Evolutionary conservation across 305 asterid species (phyloP).

Genomic region (Ilex paraguariensis): DNA sequence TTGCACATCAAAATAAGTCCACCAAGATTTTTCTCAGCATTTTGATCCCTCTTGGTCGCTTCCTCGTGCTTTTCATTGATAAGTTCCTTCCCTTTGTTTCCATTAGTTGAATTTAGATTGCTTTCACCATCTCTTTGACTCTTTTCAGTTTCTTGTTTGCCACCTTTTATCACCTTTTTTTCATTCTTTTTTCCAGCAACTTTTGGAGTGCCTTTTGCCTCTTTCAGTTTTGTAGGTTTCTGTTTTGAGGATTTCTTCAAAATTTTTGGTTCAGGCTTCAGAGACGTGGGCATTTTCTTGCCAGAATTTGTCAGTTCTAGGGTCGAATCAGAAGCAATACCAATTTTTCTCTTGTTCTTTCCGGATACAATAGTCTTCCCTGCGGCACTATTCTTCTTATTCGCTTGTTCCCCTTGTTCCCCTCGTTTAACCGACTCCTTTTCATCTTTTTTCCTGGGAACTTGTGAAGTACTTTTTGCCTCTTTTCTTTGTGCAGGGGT

Average conservation of each 20-base stretch:
- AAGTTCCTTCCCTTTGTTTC: background rate
- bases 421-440: no score
- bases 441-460: no score
- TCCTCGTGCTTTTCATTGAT: no score
- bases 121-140: constrained; percentile 17
- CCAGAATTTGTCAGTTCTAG: constrained; percentile 23
- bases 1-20: background rate
- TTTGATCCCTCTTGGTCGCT: no score
- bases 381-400: background rate
- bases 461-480: background rate
- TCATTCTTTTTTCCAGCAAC: constrained; percentile 16
- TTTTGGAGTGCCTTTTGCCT: constrained; percentile 11
- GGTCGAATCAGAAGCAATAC: constrained; percentile 22
- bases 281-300: constrained; percentile 42
- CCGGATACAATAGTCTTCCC: background rate
- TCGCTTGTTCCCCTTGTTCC: no score
- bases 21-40: background rate
- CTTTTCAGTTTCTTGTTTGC: constrained; percentile 17
- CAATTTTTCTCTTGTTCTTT: constrained; percentile 15
- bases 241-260: constrained; percentile 28
- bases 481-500: background rate
- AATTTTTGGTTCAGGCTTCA: constrained; percentile 31
- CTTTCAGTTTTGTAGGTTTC: constrained; percentile 21
- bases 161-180: constrained; percentile 32
- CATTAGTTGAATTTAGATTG: constrained; percentile 10